These are phyloP conservation scores for Piper betle DNA, from an alignment of 164 flowering plant species.

Conservation along the genomic window DNA sequence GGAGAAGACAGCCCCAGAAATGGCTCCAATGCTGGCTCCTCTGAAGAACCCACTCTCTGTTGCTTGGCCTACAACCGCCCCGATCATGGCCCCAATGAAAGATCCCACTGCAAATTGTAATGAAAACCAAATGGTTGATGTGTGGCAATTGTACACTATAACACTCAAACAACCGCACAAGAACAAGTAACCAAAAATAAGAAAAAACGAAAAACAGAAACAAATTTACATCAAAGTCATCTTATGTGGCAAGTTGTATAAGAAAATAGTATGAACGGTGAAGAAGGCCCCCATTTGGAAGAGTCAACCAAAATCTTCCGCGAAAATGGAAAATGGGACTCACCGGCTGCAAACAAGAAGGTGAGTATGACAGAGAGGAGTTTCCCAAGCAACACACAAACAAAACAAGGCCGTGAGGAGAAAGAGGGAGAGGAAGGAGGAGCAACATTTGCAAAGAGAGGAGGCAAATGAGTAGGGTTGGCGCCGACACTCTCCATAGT, in stretches of 20 bases:
- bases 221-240: not conserved
- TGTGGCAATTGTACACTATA: not conserved
- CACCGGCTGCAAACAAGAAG: slow-evolving; percentile 72
- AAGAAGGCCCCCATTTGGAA: not conserved
- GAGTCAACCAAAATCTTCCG: too few relatives aligned
- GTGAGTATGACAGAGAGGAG: slow-evolving; percentile 70
- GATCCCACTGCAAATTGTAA: slow-evolving; percentile 46
- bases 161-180: not conserved
- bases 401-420: slow-evolving; percentile 1
- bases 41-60: slow-evolving; percentile 80
- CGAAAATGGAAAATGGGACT: slow-evolving; percentile 8
- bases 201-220: too few relatives aligned
- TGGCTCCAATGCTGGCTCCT: slow-evolving; percentile 87
- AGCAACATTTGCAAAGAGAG: slow-evolving; percentile 5
- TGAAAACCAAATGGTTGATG: not conserved
- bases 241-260: not conserved
- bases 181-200: too few relatives aligned
- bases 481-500: slow-evolving; percentile 42
- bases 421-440: slow-evolving; percentile 4
- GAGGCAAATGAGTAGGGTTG: slow-evolving; percentile 25
- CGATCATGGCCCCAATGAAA: slow-evolving; percentile 71
- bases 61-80: slow-evolving; percentile 88
- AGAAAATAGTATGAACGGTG: not conserved
- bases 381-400: slow-evolving; percentile 54
- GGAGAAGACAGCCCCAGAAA: slow-evolving; percentile 90